Evolutionary conservation across 306 rosid genomes (phyloP), one percentile per base, ranked within the genome.

Genomic region (Carpinus fangiana): DNA sequence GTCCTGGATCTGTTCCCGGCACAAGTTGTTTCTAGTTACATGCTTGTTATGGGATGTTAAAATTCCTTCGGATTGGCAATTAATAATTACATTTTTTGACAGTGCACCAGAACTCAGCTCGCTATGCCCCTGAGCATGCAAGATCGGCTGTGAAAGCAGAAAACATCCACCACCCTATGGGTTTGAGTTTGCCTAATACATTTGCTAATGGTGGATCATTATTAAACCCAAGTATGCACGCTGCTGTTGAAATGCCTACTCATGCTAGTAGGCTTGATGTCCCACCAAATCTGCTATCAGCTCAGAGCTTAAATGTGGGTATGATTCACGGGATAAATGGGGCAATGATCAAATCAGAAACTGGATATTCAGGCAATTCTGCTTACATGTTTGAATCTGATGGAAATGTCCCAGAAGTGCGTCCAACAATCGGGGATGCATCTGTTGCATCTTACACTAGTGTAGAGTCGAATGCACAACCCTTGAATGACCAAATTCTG

Each of bases 251-350:
- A 69, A 84, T 92, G 86, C 73, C 92, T 69, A 78, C 86, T 64
- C 90, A 83, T 84, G 75, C 87, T 56, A 78, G 80, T 74, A 84
- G 97, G 89, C 83, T 86, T 60, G 92, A 87, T 78, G 89, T 84
- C 73, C 87, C 88, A 72, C 81, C 87, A 43, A 86, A 76, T 77
- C 80, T 90, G 87, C 81, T 86, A 60, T 84, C 90, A 13, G 79
- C 85, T 83, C 91, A 88, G 73, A 82, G 66, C 78, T 77, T 97
- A 71, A 90, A 90, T 87, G 73, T 88, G 78, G 88, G 90, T 68
- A 41, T 93, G 80, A 88, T 89, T 77, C 95, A 88, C 71, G 98
- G 93, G 78, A 87, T 84, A 31, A 95, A 92, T 68, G 94, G 93
- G 70, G 91, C 88, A 18, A 87, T 90, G 80, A 80, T 90, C 82